Base-by-base conservation (phyloP, 495 filamentous ascomycete species). In the Penicillium manginii region DNA sequence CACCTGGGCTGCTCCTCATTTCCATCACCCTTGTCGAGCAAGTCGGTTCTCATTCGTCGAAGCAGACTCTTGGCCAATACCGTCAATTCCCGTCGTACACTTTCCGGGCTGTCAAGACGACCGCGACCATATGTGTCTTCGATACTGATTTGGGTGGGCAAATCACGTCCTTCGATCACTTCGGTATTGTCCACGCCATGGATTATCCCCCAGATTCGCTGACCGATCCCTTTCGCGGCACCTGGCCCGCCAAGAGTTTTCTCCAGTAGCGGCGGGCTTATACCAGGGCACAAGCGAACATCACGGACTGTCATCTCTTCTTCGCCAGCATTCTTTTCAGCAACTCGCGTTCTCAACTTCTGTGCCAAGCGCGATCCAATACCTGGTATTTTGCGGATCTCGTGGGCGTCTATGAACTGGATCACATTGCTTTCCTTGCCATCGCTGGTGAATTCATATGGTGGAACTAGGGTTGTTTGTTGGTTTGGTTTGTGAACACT, bases 101-200 rank as follows among this genome's bases (percentile, higher is more conserved):
- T 80, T 2, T 83, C 70, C 43, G 88, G 59, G 0, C 78, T 83
- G 60, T 86, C 81, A 1, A 96, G 77, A 1, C 84, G 83, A 48
- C 80, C 78, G 66, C 86, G 83, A 53, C 80, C 78, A 67, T 94
- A 98, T 5, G 90, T 91, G 69, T 98, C 91, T 67, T 98, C 93
- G 58, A 98, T 96, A 71, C 90, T 93, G 69, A 98, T 96, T 70
- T 96, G 92, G 12, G 85, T 86, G 1, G 93, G 93, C 14, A 96
- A 71, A 39, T 84, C 85, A 61, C 85, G 83, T 2, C 87, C 89
- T 59, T 86, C 81, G 18, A 83, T 80, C 17, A 98, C 91, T 42
- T 89, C 86, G 8, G 82, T 76, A 54, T 75, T 72, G 55, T 83
- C 81, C 50, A 80, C 74, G 33, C 78, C 75, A 86, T 97, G 88